These are phyloP conservation scores for Magnusiomyces magnusii DNA, from an alignment of 1,139 yeast genomes.

Conservation along the genomic window DNA sequence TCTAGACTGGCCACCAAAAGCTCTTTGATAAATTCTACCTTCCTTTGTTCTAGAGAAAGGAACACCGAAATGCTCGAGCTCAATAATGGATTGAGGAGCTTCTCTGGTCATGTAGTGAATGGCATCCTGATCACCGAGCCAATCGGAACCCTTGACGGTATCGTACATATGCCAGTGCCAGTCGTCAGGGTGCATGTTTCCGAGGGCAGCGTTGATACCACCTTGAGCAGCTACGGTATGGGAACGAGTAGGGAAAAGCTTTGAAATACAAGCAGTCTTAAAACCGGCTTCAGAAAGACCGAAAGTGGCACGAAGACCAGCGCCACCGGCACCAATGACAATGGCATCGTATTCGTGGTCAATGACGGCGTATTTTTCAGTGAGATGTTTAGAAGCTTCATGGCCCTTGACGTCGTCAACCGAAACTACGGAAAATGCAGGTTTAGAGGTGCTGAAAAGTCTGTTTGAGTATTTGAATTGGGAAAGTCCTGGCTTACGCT, in stretches of 20 bases:
- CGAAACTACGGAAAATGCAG: slow-evolving; percentile 25
- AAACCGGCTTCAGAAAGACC: slow-evolving; percentile 96
- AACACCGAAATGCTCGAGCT: slow-evolving; percentile 96
- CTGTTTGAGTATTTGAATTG: slow-evolving; percentile 10
- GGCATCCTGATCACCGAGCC: slow-evolving; percentile 99
- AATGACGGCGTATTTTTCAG: slow-evolving; percentile 78
- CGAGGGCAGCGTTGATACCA: slow-evolving; percentile 96
- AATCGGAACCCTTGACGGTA: slow-evolving; percentile 99
- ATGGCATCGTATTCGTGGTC: slow-evolving; percentile 97
- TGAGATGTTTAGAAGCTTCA: slow-evolving; percentile 35
- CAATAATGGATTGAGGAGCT: slow-evolving; percentile 94
- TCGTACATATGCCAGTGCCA: slow-evolving; percentile 99
- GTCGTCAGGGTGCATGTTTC: slow-evolving; percentile 96
- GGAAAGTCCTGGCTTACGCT: neutral
- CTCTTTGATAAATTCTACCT: slow-evolving; percentile 97
- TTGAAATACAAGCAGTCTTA: slow-evolving; percentile 96
- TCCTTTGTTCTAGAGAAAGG: slow-evolving; percentile 97
- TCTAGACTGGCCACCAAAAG: slow-evolving; percentile 96
- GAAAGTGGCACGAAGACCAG: slow-evolving; percentile 97
- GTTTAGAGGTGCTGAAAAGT: slow-evolving; percentile 26
- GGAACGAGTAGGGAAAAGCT: slow-evolving; percentile 96
- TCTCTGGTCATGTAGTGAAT: slow-evolving; percentile 99
- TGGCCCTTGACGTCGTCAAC: slow-evolving; percentile 31
- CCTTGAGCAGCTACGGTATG: slow-evolving; percentile 99
- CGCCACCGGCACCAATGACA: slow-evolving; percentile 99